A percentile compares a stretch with the other conserved stretches of the same genome.
Conservation (phyloP, 257 asterid species). For the Nicotiana tomentosiformis region DNA sequence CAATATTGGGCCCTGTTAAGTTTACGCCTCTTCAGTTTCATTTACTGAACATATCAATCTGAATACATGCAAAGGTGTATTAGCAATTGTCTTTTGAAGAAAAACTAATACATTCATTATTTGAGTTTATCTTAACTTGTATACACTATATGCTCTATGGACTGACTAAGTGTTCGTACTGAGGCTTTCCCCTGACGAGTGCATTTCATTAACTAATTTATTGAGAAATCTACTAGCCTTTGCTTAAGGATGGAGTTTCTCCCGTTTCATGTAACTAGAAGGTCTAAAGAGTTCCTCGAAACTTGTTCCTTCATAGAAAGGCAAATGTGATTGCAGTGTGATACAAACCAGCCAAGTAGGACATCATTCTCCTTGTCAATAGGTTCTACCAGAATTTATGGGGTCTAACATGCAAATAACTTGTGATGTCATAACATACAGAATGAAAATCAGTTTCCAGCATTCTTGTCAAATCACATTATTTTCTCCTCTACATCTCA, state of each 20-base stretch:
- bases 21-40: not conserved
- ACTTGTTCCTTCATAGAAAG: not conserved
- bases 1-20: not conserved
- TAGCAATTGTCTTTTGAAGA: not conserved
- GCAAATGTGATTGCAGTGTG: not conserved
- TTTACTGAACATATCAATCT: not conserved
- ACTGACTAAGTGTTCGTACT: not conserved
- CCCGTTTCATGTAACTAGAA: not conserved
- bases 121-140: slow-evolving; percentile 1
- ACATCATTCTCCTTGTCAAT: not conserved
- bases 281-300: not conserved
- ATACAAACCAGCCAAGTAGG: not conserved
- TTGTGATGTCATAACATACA: not conserved
- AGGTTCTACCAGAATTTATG: not conserved
- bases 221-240: not conserved
- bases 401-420: slow-evolving; percentile 1
- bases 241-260: not conserved
- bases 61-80: not conserved
- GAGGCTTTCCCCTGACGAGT: not conserved
- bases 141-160: not conserved
- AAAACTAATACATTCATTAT: not conserved
- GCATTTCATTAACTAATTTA: not conserved
- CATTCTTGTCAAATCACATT: slow-evolving; percentile 1
- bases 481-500: not conserved
- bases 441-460: not conserved